Evolutionary conservation across 176 grass and related monocot species (phyloP).

Genomic region (Saccharum officinarum): DNA sequence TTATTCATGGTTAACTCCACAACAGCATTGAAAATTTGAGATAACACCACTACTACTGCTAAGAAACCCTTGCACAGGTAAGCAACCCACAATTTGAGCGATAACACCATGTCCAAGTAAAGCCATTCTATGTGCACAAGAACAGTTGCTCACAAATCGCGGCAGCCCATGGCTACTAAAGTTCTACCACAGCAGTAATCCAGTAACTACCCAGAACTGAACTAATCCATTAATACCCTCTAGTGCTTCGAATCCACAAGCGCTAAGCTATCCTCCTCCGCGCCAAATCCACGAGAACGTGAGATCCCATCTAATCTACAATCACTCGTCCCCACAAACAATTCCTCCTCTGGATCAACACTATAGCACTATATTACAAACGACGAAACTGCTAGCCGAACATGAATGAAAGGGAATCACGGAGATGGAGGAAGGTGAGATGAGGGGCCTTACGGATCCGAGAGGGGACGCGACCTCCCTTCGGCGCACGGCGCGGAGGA

Average conservation of each 20-base stretch:
- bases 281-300: neutral
- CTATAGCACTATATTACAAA: neutral
- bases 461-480: conserved; percentile 61
- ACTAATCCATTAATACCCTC: neutral
- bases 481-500: conserved; percentile 57
- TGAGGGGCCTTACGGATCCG: conserved; percentile 44
- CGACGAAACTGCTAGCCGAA: neutral
- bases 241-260: neutral
- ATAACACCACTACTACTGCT: neutral
- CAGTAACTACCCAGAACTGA: neutral
- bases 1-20: neutral
- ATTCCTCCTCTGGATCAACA: neutral
- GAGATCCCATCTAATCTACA: neutral
- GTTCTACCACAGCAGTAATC: neutral
- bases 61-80: neutral
- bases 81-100: neutral
- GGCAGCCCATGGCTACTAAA: neutral
- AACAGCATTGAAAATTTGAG: neutral
- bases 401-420: neutral
- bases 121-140: too few species aligned
- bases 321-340: too few species aligned
- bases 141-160: neutral
- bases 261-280: neutral
- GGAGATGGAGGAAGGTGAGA: neutral
- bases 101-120: neutral